Conservation (phyloP, 2,329 filamentous ascomycete species). For the Colletotrichum destructivum region DNA sequence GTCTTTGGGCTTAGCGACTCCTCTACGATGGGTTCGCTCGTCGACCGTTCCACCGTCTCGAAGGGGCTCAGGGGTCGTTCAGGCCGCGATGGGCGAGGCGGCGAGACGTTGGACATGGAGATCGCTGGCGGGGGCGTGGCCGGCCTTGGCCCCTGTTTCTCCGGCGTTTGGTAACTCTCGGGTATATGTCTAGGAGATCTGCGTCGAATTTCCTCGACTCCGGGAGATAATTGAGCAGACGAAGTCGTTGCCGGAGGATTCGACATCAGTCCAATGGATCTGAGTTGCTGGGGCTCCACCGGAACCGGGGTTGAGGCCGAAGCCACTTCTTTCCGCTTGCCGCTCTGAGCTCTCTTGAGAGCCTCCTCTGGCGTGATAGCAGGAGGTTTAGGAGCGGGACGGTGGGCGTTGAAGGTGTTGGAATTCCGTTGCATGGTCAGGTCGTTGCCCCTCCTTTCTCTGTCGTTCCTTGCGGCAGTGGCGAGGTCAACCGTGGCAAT, state of each 20-base stretch:
- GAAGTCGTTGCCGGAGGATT: constrained; percentile 58
- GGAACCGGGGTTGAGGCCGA: constrained; percentile 21
- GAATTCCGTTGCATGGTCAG: constrained; percentile 50
- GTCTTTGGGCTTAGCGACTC: constrained; percentile 10
- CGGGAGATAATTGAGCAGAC: constrained; percentile 66
- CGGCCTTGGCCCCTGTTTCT: constrained; percentile 7
- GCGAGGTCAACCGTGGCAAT: constrained; percentile 66
- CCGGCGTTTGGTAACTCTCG: constrained; percentile 30
- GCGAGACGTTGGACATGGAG: constrained; percentile 12
- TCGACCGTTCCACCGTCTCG: constrained; percentile 22
- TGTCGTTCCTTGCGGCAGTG: constrained; percentile 64
- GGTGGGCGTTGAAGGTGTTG: constrained; percentile 50
- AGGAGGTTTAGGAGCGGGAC: constrained; percentile 56
- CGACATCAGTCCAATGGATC: constrained; percentile 48
- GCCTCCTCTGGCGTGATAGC: constrained; percentile 52
- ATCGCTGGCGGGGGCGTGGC: constrained; percentile 23
- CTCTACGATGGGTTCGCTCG: constrained; percentile 17
- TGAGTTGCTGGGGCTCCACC: constrained; percentile 43
- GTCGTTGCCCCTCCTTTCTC: constrained; percentile 55
- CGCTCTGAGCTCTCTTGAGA: constrained; percentile 52
- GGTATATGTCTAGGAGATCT: constrained; percentile 64
- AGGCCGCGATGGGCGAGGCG: constrained; percentile 25
- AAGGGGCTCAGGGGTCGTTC: constrained; percentile 30
- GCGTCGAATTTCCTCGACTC: constrained; percentile 64
- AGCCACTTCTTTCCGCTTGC: constrained; percentile 57